Percentiles rank a stretch among this genome's conserved stretches.
Evolutionary conservation across 176 grass and related monocot genomes (phyloP).

Genomic region (Pharus latifolius): DNA sequence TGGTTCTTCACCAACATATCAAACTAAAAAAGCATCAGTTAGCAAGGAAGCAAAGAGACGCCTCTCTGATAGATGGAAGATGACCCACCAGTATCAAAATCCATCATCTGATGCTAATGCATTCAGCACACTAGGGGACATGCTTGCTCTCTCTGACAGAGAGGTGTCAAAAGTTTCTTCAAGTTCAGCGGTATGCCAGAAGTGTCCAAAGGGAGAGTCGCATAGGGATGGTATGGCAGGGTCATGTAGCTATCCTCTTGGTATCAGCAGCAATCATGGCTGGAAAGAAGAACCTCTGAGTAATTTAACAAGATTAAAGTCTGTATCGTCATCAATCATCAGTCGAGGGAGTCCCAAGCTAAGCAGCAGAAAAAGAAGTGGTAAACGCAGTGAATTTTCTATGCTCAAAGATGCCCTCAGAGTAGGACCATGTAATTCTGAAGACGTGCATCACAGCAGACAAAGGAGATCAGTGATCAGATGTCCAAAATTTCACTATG

Average conservation of each 20-base stretch:
- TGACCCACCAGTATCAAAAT: slow-evolving; percentile 28
- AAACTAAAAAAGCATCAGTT: slow-evolving; percentile 34
- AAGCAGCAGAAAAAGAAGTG: slow-evolving; percentile 25
- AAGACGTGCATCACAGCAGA: neutral
- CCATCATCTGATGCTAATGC: slow-evolving; percentile 11
- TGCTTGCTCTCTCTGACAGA: slow-evolving; percentile 57
- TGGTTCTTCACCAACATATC: slow-evolving; percentile 27
- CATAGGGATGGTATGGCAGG: neutral
- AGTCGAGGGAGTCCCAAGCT: slow-evolving; percentile 4
- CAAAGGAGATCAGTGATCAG: neutral
- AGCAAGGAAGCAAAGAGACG: slow-evolving; percentile 67
- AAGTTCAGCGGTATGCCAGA: neutral
- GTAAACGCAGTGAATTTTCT: slow-evolving; percentile 19
- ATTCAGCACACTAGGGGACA: slow-evolving; percentile 48
- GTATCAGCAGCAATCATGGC: slow-evolving; percentile 46
- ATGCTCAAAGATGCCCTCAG: slow-evolving; percentile 30
- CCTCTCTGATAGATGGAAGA: slow-evolving; percentile 67
- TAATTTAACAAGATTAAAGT: slow-evolving; percentile 34
- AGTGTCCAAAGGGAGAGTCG: neutral
- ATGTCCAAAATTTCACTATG: neutral
- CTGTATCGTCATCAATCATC: slow-evolving; percentile 38
- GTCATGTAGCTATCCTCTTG: slow-evolving; percentile 11
- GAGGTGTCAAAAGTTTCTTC: slow-evolving; percentile 20
- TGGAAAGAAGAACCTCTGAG: slow-evolving; percentile 35
- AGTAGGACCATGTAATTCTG: slow-evolving; percentile 14